Base-by-base conservation (phyloP, 2,329 filamentous ascomycete species). In the Lachnellula willkommii region DNA sequence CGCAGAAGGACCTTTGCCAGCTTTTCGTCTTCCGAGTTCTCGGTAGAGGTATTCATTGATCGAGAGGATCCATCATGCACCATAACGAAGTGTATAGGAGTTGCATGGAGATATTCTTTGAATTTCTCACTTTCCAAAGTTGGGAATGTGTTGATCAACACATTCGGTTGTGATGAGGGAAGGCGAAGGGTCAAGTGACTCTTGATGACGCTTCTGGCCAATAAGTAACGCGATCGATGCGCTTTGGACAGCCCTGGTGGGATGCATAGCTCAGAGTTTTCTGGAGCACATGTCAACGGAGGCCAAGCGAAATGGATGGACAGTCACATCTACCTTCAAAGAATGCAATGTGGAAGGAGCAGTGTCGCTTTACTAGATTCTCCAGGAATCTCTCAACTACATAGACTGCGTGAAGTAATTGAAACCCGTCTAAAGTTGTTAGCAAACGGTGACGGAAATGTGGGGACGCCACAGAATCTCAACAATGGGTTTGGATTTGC, bases 311-410 rank as follows among this genome's bases (percentile, higher is more conserved):
- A n/a, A 17, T 9, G 39, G 28, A 32, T 32, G 9, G 9, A 32
- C 9, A 32, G 28, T 11, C 20, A 47, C 37, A 14, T 52, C 47
- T 59, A 63, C 67, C 65, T 50, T 68, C 63, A 48, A 91, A 88
- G 73, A 89, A 92, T 15, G 84, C 72, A 58, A 91, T 70, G 59
- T 90, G 80, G 63, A 90, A 91, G 55, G 84, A 82, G 69, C 87
- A 90, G 52, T 84, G 83, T 50, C 86, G 77, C 53, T 78, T 77
- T 43, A 76, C 73, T 15, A 91, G 75, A 54, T 81, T 77, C 43
- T 74, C 70, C 1, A 91, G 75, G 60, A 90, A 85, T 7, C 73
- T 74, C 68, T 92, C 88, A 0, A 90, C 81, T 1, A 81, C 78
- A 66, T 87, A 87, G 4, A 84, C 78, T 0, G 85, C 86, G 68